These are phyloP conservation scores for Penicillium sclerotiorum DNA, from an alignment of 2,329 filamentous ascomycete species.

Conservation along the genomic window DNA sequence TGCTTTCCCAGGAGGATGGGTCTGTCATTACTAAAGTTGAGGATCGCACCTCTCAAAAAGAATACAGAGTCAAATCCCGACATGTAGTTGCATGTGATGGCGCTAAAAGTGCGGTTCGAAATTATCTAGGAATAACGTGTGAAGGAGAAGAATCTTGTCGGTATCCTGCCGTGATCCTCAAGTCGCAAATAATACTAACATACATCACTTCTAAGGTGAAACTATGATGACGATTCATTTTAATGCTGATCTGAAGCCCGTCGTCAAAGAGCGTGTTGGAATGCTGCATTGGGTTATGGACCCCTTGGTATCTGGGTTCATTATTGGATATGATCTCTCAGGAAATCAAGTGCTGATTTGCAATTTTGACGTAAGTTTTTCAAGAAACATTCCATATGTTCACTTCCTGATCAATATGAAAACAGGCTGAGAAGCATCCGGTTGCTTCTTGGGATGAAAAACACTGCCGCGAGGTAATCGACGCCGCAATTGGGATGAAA, in stretches of 20 bases:
- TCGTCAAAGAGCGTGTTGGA: constrained; percentile 42
- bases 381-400: background rate
- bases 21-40: constrained; percentile 33
- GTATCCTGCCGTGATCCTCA: constrained; percentile 21
- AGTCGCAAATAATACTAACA: background rate
- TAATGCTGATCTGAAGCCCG: constrained; percentile 44
- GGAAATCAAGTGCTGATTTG: constrained; percentile 49
- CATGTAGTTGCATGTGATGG: constrained; percentile 45
- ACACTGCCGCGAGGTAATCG: constrained; percentile 35
- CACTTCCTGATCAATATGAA: background rate
- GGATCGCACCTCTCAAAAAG: constrained; percentile 22
- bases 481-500: constrained; percentile 29
- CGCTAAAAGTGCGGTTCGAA: constrained; percentile 33
- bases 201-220: constrained; percentile 34
- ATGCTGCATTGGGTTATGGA: constrained; percentile 53
- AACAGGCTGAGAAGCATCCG: constrained; percentile 38
- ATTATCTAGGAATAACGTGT: constrained; percentile 36
- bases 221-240: constrained; percentile 54
- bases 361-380: constrained; percentile 45
- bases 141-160: constrained; percentile 50
- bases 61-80: constrained; percentile 33
- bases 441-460: constrained; percentile 40
- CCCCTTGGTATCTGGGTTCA: constrained; percentile 47
- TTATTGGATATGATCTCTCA: constrained; percentile 48
- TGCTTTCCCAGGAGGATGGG: constrained; percentile 20